Evolutionary conservation across 2,329 filamentous ascomycete species (phyloP).

Genomic region (Pseudocercospora pini-densiflorae): DNA sequence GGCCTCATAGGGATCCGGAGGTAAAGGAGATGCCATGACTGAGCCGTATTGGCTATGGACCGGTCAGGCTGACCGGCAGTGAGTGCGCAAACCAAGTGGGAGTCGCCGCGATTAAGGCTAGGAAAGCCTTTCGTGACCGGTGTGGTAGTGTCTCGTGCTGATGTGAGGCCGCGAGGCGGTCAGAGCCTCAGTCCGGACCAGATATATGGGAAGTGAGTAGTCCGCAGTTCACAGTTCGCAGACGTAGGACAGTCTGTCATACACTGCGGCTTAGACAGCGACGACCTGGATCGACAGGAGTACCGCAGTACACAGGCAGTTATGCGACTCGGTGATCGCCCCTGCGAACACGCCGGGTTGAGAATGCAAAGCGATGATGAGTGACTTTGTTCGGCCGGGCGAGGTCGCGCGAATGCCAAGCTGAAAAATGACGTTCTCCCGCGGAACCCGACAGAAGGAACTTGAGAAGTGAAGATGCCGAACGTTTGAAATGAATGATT

Average conservation of each 20-base stretch:
- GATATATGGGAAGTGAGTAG: constrained; percentile 9
- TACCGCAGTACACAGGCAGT: constrained; percentile 3
- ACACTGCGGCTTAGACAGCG: constrained; percentile 7
- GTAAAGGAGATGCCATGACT: constrained; percentile 38
- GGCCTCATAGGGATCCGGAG: constrained; percentile 81
- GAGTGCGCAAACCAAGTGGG: constrained; percentile 11
- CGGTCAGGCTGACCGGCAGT: constrained; percentile 22
- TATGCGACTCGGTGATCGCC: constrained; percentile 3
- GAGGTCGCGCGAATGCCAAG: constrained; percentile 5
- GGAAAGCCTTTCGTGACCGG: constrained; percentile 6
- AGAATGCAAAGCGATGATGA: neutral
- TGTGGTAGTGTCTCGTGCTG: constrained; percentile 2
- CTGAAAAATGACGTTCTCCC: neutral
- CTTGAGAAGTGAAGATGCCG: neutral
- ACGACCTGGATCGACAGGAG: constrained; percentile 2
- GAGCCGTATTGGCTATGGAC: constrained; percentile 10
- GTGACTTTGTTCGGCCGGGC: neutral
- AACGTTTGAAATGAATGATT: neutral
- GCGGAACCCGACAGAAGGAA: constrained; percentile 2
- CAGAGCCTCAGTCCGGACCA: neutral
- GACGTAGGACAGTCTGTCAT: neutral
- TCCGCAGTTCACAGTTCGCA: constrained; percentile 1
- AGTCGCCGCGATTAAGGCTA: constrained; percentile 1
- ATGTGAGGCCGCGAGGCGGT: constrained; percentile 8
- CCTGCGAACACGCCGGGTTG: constrained; percentile 9